Base-by-base conservation (phyloP, 2,329 filamentous ascomycete species). In the Verticillium alfalfae region DNA sequence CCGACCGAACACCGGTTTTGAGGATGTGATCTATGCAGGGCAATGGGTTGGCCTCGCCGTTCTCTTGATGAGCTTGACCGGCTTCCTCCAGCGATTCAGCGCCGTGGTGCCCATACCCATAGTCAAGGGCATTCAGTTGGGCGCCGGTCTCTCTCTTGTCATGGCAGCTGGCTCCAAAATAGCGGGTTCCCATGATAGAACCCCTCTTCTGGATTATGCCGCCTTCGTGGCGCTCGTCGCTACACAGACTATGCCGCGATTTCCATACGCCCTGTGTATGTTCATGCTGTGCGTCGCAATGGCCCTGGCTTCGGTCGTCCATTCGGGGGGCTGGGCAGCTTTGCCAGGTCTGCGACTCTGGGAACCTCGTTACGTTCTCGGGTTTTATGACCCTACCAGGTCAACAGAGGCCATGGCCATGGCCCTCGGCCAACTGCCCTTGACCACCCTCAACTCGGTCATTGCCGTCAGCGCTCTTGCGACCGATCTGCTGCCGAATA, bases 41-140 rank as follows among this genome's bases (percentile, higher is more conserved):
- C 73, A 79, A 65, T 90, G 92, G 62, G 93, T 97, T 38, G 88
- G 88, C 2, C 78, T 78, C 7, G 84, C 89, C 26, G 88, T 97
- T 9, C 81, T 94, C 9, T 7, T 96, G 1, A 87, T 97, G 72
- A 93, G 90, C 70, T 71, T 88, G 5, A 96, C 92, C 0, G 92
- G 94, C 0, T 76, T 95, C n/a, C 79, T 97, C 37, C 82, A 82
- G 62, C 89, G 87, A 82, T 87, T 92, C 59, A 88, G 90, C 9
- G 77, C 80, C n/a, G 80, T 88, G 15, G 89, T 96, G 9, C 94
- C 94, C 0, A 85, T 93, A 15, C 91, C 93, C 0, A 90, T 98
- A 0, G 88, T 98, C 60, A 97, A 96, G 72, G 94, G 94, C 36
- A 97, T 98, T 66, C 95, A 98, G 75, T 86, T 97, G 57, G 94